Evolutionary conservation across 257 asterid species (phyloP).

Genomic region (Ballota nigra): DNA sequence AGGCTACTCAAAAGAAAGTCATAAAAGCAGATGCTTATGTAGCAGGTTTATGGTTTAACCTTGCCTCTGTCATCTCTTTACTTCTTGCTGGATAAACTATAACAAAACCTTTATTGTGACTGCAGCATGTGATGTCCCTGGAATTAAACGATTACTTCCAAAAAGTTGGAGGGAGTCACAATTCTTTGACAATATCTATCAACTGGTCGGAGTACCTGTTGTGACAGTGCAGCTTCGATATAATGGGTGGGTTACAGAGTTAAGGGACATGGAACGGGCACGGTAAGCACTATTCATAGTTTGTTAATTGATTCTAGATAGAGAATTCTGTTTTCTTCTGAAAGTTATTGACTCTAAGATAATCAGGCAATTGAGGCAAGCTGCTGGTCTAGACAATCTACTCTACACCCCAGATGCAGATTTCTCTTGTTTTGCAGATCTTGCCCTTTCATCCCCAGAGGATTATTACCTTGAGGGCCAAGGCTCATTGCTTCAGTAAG

Average conservation of each 20-base stretch:
- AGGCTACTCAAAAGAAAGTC: constrained; percentile 93
- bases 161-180: constrained; percentile 78
- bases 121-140: constrained; percentile 99
- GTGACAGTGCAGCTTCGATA: constrained; percentile 94
- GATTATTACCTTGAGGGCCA: constrained; percentile 91
- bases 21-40: constrained; percentile 95
- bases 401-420: constrained; percentile 98
- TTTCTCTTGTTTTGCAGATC: constrained; percentile 97
- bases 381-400: constrained; percentile 88
- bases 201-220: constrained; percentile 96
- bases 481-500: constrained; percentile 98
- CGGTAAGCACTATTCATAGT: constrained; percentile 44
- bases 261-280: constrained; percentile 84
- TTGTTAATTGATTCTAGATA: constrained; percentile 1
- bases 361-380: constrained; percentile 78
- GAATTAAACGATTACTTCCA: constrained; percentile 88
- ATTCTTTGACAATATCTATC: constrained; percentile 84
- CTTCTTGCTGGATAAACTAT: constrained; percentile 19
- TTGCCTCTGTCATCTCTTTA: constrained; percentile 18
- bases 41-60: constrained; percentile 63
- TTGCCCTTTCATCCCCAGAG: constrained; percentile 90
- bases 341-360: constrained; percentile 21
- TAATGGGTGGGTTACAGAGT: constrained; percentile 98
- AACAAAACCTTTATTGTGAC: neutral
- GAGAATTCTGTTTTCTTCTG: neutral